phyloP scores from a whole-genome alignment of 129 eudicot species.

The Flaveria bidentis region DNA sequence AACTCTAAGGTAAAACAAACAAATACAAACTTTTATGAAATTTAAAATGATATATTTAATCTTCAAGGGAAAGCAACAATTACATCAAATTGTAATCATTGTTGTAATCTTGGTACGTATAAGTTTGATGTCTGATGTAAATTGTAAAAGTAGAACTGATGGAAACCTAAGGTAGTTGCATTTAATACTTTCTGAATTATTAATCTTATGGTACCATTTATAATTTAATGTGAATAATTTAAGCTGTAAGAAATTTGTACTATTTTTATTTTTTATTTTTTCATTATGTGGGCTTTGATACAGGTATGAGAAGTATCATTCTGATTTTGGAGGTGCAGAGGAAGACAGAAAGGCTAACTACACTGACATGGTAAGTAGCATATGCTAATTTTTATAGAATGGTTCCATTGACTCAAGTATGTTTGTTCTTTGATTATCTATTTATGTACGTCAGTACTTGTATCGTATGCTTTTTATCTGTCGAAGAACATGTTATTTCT shows the following conservation, averaged over 20 bases:
- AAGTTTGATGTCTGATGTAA: background rate
- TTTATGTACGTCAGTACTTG: background rate
- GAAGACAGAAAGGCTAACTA: conserved; percentile 87
- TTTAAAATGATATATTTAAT: background rate
- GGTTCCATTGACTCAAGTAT: conserved; percentile 1
- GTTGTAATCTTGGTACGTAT: background rate
- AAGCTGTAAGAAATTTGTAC: background rate
- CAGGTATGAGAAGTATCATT: conserved; percentile 98
- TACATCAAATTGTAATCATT: background rate
- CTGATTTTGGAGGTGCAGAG: conserved; percentile 73
- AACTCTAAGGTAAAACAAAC: background rate
- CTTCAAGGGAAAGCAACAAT: background rate
- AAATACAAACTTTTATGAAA: background rate
- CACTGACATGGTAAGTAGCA: conserved; percentile 79
- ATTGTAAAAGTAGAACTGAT: background rate
- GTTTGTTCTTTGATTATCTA: background rate
- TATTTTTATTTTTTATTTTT: background rate
- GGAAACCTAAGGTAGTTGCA: background rate
- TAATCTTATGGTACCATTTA: background rate
- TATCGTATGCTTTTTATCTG: background rate
- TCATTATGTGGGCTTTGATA: conserved; percentile 13
- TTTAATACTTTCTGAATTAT: background rate
- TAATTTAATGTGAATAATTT: background rate
- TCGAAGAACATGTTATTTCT: conserved; percentile 4
- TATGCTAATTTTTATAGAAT: background rate